Evolutionary conservation across 495 filamentous ascomycete species (phyloP), one percentile per base, ranked within the genome.

Genomic region (Cudoniella acicularis): DNA sequence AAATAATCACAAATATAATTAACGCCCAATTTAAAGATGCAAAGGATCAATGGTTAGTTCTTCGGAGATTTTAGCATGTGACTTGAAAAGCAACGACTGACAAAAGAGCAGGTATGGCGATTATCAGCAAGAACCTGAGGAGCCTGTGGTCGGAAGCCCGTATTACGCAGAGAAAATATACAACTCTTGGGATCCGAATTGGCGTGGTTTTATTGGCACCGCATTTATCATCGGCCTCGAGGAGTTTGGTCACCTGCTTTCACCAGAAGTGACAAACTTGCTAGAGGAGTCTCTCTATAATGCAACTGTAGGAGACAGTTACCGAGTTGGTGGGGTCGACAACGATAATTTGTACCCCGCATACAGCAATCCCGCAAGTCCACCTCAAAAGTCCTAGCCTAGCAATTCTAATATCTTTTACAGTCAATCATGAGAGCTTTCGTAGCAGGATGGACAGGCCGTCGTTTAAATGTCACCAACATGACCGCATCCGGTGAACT

Each of bases 261-360:
- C 68, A 8, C 43, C 26, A 10, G 58, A 67, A 21, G 63, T 70
- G 10, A 65, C 68, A 3, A 21, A 50, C 10, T 59, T 74, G 23
- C 64, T 77, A 23, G 63, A 69, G 16, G 66, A 68, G 10, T 71
- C 67, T 20, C 54, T 76, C 4, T 66, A 69, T 52, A 72, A 74
- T 57, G 64, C 57, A 18, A 73, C 73, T 3, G 60, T 70, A 22
- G 75, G 75, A 0, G 75, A 77, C 49, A 57, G 54, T 10, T 77
- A 77, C 27, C 70, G 75, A 3, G 75, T 77, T 42, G 73, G 73
- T 23, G 73, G 72, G 8, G 69, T 76, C 11, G 72, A 77, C 30
- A 67, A 58, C n/a, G 75, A 77, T 26, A 77, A 77, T 49, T 59
- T 76, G 3, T 76, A 75, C 51, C 75, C 75, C 0, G 70, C 71